These are phyloP conservation scores for Macadamia integrifolia DNA, from an alignment of 164 flowering plant species.

Conservation along the genomic window DNA sequence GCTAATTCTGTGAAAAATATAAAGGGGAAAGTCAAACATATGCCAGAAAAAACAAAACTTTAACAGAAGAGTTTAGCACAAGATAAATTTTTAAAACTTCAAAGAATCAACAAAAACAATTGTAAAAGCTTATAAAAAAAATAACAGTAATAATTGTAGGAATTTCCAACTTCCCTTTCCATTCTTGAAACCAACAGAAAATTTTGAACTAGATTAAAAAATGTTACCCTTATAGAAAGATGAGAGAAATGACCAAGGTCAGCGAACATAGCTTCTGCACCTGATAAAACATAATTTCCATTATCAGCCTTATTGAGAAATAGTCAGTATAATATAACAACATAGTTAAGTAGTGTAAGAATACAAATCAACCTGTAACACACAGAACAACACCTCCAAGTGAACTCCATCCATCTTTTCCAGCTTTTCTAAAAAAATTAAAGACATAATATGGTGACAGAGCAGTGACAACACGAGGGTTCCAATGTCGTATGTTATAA, in stretches of 20 bases:
- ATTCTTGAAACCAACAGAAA: no score
- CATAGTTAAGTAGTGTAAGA: background rate
- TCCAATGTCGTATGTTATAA: constrained; percentile 53
- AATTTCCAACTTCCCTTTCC: no score
- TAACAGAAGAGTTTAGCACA: background rate
- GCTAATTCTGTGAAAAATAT: no score
- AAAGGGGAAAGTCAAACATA: background rate
- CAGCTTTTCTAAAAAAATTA: constrained; percentile 37
- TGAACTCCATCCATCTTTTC: constrained; percentile 53
- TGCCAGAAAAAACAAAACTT: no score
- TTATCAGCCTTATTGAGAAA: background rate
- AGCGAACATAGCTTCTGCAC: constrained; percentile 80
- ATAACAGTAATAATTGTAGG: background rate
- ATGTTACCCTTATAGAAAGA: constrained; percentile 44
- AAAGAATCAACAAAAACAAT: background rate
- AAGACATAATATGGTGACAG: constrained; percentile 48
- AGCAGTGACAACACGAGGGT: constrained; percentile 39
- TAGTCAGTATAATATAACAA: background rate
- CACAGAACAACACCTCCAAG: constrained; percentile 57
- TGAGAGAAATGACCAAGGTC: constrained; percentile 71
- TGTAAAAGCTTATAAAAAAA: background rate
- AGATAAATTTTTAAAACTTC: background rate
- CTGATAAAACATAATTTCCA: constrained; percentile 22
- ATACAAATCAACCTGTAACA: constrained; percentile 42
- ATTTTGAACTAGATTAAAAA: background rate